phyloP scores from a whole-genome alignment of 305 asterid species.

The Ajuga reptans region DNA sequence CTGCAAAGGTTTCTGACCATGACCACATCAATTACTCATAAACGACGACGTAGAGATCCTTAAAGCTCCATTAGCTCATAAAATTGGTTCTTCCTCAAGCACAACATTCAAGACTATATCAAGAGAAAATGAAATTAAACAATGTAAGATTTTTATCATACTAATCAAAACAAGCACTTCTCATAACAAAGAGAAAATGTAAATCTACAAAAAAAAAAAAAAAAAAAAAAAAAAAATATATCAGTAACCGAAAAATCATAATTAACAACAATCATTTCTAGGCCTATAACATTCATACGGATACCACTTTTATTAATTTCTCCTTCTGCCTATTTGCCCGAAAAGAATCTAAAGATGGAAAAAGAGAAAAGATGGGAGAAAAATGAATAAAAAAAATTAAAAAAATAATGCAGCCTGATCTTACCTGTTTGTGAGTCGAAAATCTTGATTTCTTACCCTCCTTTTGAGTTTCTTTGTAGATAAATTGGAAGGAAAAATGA shows the following conservation, averaged over 20 bases:
- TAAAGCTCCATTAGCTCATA: conserved; percentile 16
- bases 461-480: not conserved
- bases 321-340: not conserved
- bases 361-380: not conserved
- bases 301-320: not conserved
- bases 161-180: conserved; percentile 9
- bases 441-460: not conserved
- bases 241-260: not conserved
- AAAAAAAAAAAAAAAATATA: not conserved
- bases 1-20: not conserved
- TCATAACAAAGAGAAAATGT: not conserved
- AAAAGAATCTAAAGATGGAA: not conserved
- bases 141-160: conserved; percentile 7
- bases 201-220: not conserved
- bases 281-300: not conserved
- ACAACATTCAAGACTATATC: conserved; percentile 14
- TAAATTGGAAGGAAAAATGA: not conserved
- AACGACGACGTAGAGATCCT: not conserved
- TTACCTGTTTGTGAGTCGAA: not conserved
- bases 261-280: not conserved
- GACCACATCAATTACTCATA: conserved; percentile 12
- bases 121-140: conserved; percentile 15
- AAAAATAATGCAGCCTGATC: too few species aligned
- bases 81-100: conserved; percentile 5
- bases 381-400: not conserved